A percentile compares a stretch with the other conserved stretches of the same genome.
Evolutionary conservation across 805 yeast species (phyloP).

Genomic region (Ogataea angusta): DNA sequence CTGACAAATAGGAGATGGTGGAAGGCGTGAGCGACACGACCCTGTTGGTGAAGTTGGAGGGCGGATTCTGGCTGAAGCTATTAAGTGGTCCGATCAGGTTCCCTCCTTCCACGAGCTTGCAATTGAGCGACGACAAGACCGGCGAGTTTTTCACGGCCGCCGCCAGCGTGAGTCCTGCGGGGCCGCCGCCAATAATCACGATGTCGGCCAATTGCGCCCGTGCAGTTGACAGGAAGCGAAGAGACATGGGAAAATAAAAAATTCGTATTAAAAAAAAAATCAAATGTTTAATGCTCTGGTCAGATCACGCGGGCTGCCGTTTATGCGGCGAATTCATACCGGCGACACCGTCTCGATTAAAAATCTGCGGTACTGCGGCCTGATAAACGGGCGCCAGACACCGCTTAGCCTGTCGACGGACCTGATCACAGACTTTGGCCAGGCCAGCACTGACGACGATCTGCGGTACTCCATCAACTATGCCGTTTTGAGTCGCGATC

Average conservation of each 20-base stretch:
- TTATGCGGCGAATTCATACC: conserved; percentile 3
- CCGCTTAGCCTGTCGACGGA: conserved; percentile 40
- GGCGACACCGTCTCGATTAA: conserved; percentile 46
- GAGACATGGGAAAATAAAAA: conserved; percentile 15
- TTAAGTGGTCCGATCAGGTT: conserved; percentile 48
- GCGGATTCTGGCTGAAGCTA: conserved; percentile 43
- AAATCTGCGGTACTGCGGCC: conserved; percentile 36
- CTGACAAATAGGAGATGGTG: conserved; percentile 59
- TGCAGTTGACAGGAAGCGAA: conserved; percentile 29
- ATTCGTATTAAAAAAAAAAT: neutral
- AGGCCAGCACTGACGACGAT: conserved; percentile 81
- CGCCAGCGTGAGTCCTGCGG: conserved; percentile 88
- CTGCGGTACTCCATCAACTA: conserved; percentile 80
- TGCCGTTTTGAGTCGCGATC: conserved; percentile 71
- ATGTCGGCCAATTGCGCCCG: conserved; percentile 50
- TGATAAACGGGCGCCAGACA: conserved; percentile 10
- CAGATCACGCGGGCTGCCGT: neutral
- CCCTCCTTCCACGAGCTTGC: conserved; percentile 73
- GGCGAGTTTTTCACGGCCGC: conserved; percentile 75
- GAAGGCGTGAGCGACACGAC: conserved; percentile 85
- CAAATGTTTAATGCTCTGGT: conserved; percentile 2
- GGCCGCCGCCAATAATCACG: conserved; percentile 93
- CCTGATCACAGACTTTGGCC: conserved; percentile 61
- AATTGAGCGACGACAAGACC: conserved; percentile 52
- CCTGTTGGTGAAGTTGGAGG: conserved; percentile 64